Percentiles rank a stretch among this genome's conserved stretches.
These are phyloP conservation scores for Pseudozyma thailandica DNA, from an alignment of 1,284 basidiomycete genomes.

Conservation along the genomic window DNA sequence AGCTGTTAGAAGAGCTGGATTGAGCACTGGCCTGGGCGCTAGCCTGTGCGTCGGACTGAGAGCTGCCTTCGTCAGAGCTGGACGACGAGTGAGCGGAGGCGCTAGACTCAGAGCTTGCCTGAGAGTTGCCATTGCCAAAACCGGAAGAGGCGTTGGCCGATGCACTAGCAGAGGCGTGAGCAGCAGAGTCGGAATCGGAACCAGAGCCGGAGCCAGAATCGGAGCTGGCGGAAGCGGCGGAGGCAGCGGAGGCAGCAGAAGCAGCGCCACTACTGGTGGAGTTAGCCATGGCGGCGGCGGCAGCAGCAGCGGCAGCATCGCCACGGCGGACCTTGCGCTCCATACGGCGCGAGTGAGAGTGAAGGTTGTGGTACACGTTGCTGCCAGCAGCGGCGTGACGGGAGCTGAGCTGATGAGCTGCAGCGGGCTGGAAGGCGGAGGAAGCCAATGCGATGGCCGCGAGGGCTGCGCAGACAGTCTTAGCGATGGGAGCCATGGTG, in stretches of 20 bases:
- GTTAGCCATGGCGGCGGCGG: too few species aligned
- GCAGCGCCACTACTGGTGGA: conserved; percentile 26
- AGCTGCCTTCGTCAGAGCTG: conserved; percentile 4
- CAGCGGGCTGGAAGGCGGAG: conserved; percentile 30
- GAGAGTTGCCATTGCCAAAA: background rate
- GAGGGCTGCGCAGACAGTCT: conserved; percentile 49
- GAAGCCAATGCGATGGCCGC: conserved; percentile 47
- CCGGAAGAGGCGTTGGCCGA: background rate
- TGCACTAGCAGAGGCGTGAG: background rate
- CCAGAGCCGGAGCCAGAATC: conserved; percentile 24
- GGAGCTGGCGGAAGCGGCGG: conserved; percentile 11
- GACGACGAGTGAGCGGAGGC: conserved; percentile 8
- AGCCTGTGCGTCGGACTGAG: too few species aligned
- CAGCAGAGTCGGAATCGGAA: background rate
- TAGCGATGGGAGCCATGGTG: conserved; percentile 53
- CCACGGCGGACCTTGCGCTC: conserved; percentile 49
- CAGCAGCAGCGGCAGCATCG: conserved; percentile 26
- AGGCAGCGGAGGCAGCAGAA: conserved; percentile 5
- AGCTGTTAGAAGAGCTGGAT: too few species aligned
- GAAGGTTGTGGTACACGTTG: conserved; percentile 50
- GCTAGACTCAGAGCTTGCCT: conserved; percentile 3
- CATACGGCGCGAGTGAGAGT: conserved; percentile 50
- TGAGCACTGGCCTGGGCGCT: conserved; percentile 2
- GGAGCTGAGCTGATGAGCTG: conserved; percentile 47
- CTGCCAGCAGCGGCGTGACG: conserved; percentile 47